A percentile compares a stretch with the other conserved stretches of the same genome.
These are phyloP conservation scores for Neospermospora avenae DNA, from an alignment of 2,329 filamentous ascomycete species.

Conservation along the genomic window DNA sequence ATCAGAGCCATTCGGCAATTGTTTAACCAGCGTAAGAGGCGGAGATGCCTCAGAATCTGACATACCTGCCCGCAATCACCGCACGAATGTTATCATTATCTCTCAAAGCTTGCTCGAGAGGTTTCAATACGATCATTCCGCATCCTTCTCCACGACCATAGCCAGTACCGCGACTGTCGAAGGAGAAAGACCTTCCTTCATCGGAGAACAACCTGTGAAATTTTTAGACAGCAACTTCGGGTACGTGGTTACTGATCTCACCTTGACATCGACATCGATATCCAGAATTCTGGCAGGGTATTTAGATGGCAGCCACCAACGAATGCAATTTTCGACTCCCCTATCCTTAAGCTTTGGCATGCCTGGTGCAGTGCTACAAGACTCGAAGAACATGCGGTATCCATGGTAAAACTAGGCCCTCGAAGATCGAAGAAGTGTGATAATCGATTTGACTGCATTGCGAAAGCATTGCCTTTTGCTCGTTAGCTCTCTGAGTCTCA, in stretches of 20 bases:
- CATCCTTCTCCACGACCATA: slow-evolving; percentile 64
- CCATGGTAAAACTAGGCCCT: slow-evolving; percentile 50
- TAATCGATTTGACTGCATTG: slow-evolving; percentile 52
- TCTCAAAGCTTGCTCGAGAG: slow-evolving; percentile 44
- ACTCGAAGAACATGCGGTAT: slow-evolving; percentile 56
- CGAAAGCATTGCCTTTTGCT: slow-evolving; percentile 20
- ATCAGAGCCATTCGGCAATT: not conserved
- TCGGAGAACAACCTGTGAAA: slow-evolving; percentile 38
- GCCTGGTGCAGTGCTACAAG: slow-evolving; percentile 54
- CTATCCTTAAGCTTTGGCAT: slow-evolving; percentile 46
- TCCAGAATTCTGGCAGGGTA: slow-evolving; percentile 17
- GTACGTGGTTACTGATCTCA: slow-evolving; percentile 6
- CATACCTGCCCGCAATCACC: slow-evolving; percentile 37
- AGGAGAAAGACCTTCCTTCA: slow-evolving; percentile 40
- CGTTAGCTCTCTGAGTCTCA: not conserved
- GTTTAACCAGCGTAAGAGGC: not conserved
- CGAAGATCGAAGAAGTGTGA: slow-evolving; percentile 54
- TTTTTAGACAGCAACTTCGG: slow-evolving; percentile 41
- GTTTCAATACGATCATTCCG: slow-evolving; percentile 58
- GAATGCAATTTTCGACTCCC: slow-evolving; percentile 44
- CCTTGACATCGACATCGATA: slow-evolving; percentile 32
- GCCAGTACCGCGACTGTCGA: slow-evolving; percentile 55
- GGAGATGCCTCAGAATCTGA: not conserved
- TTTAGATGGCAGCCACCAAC: slow-evolving; percentile 38
- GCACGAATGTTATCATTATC: slow-evolving; percentile 43